phyloP scores from a whole-genome alignment of 2,329 filamentous ascomycete species.

The Cordyceps tenuipes region DNA sequence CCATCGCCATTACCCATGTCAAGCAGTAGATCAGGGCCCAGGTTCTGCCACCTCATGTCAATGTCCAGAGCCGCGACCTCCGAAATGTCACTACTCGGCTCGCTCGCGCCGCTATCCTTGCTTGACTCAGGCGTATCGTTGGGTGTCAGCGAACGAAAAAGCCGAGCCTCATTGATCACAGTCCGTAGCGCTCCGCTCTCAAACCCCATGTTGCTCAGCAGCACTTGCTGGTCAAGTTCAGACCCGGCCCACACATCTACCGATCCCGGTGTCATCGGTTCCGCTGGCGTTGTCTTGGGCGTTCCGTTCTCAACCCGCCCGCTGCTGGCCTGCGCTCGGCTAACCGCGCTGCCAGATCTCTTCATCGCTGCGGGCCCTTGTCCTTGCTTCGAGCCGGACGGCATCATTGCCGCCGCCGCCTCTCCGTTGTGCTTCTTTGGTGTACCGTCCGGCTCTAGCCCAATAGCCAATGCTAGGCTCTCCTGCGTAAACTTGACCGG shows the following conservation, averaged over 20 bases:
- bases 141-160: conserved; percentile 48
- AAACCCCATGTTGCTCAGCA: conserved; percentile 27
- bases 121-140: conserved; percentile 58
- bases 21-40: conserved; percentile 37
- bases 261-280: conserved; percentile 9
- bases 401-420: conserved; percentile 25
- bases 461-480: conserved; percentile 39
- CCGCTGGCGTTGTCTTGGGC: conserved; percentile 17
- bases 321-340: conserved; percentile 25
- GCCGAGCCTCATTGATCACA: conserved; percentile 43
- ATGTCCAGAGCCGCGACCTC: conserved; percentile 47
- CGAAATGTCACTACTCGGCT: conserved; percentile 54
- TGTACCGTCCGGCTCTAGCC: conserved; percentile 43
- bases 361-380: conserved; percentile 40
- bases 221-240: conserved; percentile 43
- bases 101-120: conserved; percentile 51
- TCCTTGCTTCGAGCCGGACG: conserved; percentile 38
- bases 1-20: conserved; percentile 30
- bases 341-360: conserved; percentile 38
- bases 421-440: conserved; percentile 23
- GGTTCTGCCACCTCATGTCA: conserved; percentile 40
- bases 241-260: conserved; percentile 30
- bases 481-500: conserved; percentile 46
- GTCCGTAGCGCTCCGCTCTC: conserved; percentile 29
- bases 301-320: conserved; percentile 24